Base-by-base conservation (phyloP, 352 stramenopile genomes). In the Aphanomyces euteiches region DNA sequence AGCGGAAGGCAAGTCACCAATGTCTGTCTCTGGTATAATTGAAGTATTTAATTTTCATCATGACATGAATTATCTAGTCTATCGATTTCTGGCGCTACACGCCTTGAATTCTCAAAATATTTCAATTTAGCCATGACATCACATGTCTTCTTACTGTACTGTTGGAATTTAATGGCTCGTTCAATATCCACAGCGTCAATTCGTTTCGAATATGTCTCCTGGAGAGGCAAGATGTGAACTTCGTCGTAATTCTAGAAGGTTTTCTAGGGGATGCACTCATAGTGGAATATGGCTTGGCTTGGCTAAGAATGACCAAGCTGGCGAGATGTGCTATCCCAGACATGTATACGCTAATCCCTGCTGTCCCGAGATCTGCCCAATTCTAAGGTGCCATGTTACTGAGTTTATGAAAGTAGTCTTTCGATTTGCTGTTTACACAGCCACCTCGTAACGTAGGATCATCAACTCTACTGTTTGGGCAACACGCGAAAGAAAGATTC, bases 1-100 rank as follows among this genome's bases (percentile, higher is more conserved):
- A n/a, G 43, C 28, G 7, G 54, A 61, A 37, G 54, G 54, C n/a
- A 61, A 61, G 28, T 17, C 54, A 7, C 54, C 54, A 37, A 61
- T 61, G 34, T 61, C 54, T 10, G 54, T 61, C 8, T 7, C 54
- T 45, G 54, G 43, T 50, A 28, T 28, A 19, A 61, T 19, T 61
- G 36, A 43, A 45, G 50, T 58, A 19, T 58, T 58, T 17, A 58
- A 13, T 58, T 50, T 12, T 50, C 2, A n/a, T 28, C 28, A 28
- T 28, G 43, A 50, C 17, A 50, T 50, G 10, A 50, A 12, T 50
- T 12, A n/a, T 50, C 1, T 50, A 50, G 43, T 1, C 17, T 50
- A 50, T 50, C 43, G 43, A 12, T 50, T n/a, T n/a, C 17, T 50
- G 17, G 43, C 43, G 10, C 43, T 50, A 1, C 43, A 50, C 43